Base-by-base conservation (phyloP, 2,329 filamentous ascomycete genomes). In the Grosmannia penicillata region DNA sequence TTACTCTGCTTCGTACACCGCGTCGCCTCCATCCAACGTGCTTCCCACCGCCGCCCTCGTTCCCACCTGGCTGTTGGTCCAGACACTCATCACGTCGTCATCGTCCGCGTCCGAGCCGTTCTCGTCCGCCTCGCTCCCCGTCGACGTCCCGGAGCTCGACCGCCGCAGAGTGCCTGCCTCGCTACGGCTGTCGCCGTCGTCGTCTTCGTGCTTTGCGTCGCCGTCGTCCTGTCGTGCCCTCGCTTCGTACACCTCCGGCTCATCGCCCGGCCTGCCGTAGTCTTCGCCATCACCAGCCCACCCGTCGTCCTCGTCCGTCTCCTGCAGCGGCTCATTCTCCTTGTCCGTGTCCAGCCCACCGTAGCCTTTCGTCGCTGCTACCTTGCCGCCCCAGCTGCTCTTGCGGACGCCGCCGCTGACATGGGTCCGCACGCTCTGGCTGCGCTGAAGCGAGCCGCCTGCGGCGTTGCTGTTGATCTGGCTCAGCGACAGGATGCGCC, bases 401-500 rank as follows among this genome's bases (percentile, higher is more conserved):
- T 86, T 85, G 34, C 81, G 68, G 33, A 72, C 54, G 21, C 66
- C 64, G 2, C 55, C 52, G 10, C 57, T 59, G 5, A 59, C 62
- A 22, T 75, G 67, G 18, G 73, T 74, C 49, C 82, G 78, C 47
- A 85, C 80, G 41, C 81, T 86, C 54, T 87, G 80, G 55, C 80
- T 87, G 43, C 82, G 71, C 60, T 79, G 80, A 47, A 93, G 66
- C 33, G 72, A 75, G 17, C 72, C 69, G 8, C 60, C 61, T 6
- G 75, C 65, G 25, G 73, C 65, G 51, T 91, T 89, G 54, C 79
- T 78, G 38, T 75, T 83, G 49, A 96, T 93, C 58, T 95, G 84
- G 54, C 81, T 93, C 26, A 96, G 72, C 36, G 85, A 94, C 42
- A 93, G 72, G 51, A 96, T 95, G 35, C 91, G 77, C 29, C 89